Evolutionary conservation across 2,329 filamentous ascomycete genomes (phyloP).

Genomic region (Fusarium aywerte): DNA sequence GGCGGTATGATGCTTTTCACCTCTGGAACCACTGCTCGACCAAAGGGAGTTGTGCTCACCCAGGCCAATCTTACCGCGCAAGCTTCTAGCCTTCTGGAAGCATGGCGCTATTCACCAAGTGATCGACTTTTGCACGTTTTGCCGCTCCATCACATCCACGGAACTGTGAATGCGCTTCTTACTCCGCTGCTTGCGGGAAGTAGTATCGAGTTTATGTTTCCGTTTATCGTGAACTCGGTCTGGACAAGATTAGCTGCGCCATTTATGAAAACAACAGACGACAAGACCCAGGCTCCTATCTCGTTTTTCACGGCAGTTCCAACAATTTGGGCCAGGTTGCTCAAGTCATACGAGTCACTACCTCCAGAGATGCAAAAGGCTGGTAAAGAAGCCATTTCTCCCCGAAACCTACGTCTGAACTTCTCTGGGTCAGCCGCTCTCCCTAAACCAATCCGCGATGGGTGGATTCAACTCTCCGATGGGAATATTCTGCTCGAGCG

Average conservation of each 20-base stretch:
- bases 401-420: slow-evolving; percentile 82
- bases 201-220: slow-evolving; percentile 91
- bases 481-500: slow-evolving; percentile 93
- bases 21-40: slow-evolving; percentile 91
- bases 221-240: slow-evolving; percentile 86
- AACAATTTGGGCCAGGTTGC: slow-evolving; percentile 90
- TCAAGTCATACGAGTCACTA: slow-evolving; percentile 75
- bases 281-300: slow-evolving; percentile 54
- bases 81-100: slow-evolving; percentile 78
- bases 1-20: slow-evolving; percentile 98
- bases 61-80: slow-evolving; percentile 85
- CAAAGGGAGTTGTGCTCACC: slow-evolving; percentile 94
- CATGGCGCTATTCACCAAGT: slow-evolving; percentile 82
- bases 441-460: slow-evolving; percentile 85
- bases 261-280: slow-evolving; percentile 63
- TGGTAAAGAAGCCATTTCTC: slow-evolving; percentile 75
- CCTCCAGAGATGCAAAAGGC: slow-evolving; percentile 70
- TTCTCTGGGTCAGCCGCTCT: slow-evolving; percentile 96
- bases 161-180: slow-evolving; percentile 90
- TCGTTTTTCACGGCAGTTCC: slow-evolving; percentile 97
- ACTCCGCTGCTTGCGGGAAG: slow-evolving; percentile 88
- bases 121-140: slow-evolving; percentile 91
- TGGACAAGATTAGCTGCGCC: slow-evolving; percentile 88
- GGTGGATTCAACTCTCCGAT: slow-evolving; percentile 80
- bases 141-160: slow-evolving; percentile 96